Conservation (phyloP, 768 basidiomycete species). For the Pleurotus salmoneostramineus region DNA sequence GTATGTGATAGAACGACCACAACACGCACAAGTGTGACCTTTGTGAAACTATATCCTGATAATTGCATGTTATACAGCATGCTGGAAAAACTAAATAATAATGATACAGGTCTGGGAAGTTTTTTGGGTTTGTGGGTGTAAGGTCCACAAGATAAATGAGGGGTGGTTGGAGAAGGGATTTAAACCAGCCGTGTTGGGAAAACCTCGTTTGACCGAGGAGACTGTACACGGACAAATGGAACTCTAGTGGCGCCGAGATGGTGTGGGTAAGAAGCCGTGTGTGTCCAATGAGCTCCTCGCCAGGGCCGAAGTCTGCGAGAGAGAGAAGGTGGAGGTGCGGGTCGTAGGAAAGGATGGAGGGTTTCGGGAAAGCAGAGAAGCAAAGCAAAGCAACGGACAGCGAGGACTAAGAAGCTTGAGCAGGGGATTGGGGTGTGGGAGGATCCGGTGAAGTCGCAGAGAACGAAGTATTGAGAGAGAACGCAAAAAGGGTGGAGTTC, state of each 20-base stretch:
- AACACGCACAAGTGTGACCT: too few species aligned
- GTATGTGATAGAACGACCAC: neutral
- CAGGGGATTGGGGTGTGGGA: neutral
- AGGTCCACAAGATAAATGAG: too few species aligned
- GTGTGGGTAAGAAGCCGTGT: neutral
- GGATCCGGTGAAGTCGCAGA: neutral
- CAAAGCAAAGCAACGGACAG: constrained; percentile 6
- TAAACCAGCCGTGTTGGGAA: too few species aligned
- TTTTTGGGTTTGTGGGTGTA: neutral
- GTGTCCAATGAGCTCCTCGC: neutral
- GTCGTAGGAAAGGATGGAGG: neutral
- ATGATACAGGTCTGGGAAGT: constrained; percentile 2
- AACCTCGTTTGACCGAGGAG: too few species aligned
- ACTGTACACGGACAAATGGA: neutral
- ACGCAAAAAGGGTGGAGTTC: neutral
- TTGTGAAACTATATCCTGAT: neutral
- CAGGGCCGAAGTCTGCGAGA: constrained; percentile 1
- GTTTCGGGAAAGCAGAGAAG: neutral
- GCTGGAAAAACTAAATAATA: constrained; percentile 6
- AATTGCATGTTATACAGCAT: constrained; percentile 8
- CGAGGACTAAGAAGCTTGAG: constrained; percentile 1
- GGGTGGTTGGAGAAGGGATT: too few species aligned
- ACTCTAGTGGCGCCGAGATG: neutral
- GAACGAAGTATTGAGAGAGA: neutral
- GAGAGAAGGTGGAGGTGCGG: neutral